Conservation (phyloP, 768 basidiomycete genomes). For the Boletus edulis region DNA sequence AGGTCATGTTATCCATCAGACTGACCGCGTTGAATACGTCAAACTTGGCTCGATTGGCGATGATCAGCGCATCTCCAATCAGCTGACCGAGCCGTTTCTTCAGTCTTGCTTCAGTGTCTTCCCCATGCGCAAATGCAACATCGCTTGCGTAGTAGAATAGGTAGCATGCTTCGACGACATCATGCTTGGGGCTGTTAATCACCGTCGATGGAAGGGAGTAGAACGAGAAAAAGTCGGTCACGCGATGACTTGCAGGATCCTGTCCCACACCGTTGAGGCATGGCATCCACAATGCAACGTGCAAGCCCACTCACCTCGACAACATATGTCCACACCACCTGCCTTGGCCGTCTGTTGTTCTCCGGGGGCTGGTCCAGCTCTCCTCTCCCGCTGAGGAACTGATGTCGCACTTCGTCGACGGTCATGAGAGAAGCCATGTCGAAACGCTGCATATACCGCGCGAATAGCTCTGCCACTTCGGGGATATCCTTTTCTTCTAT, state of each 20-base stretch:
- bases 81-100: conserved; percentile 70
- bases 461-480: conserved; percentile 67
- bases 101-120: conserved; percentile 59
- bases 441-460: conserved; percentile 81
- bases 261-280: conserved; percentile 31
- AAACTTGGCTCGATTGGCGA: conserved; percentile 83
- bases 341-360: conserved; percentile 54
- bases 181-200: conserved; percentile 71
- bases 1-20: conserved; percentile 86
- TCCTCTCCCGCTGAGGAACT: conserved; percentile 82
- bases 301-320: conserved; percentile 66
- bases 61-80: conserved; percentile 73
- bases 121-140: conserved; percentile 57
- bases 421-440: conserved; percentile 75
- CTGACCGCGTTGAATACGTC: conserved; percentile 97
- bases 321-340: conserved; percentile 96
- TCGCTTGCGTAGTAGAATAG: conserved; percentile 94
- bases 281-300: neutral
- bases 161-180: conserved; percentile 87
- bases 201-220: conserved; percentile 95
- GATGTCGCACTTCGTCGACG: conserved; percentile 79
- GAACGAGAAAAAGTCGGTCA: conserved; percentile 97
- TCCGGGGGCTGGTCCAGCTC: conserved; percentile 40
- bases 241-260: conserved; percentile 77
- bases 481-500: conserved; percentile 80